Evolutionary conservation across 108 stramenopile genomes (phyloP).

Genomic region (Nitzschia sp.): DNA sequence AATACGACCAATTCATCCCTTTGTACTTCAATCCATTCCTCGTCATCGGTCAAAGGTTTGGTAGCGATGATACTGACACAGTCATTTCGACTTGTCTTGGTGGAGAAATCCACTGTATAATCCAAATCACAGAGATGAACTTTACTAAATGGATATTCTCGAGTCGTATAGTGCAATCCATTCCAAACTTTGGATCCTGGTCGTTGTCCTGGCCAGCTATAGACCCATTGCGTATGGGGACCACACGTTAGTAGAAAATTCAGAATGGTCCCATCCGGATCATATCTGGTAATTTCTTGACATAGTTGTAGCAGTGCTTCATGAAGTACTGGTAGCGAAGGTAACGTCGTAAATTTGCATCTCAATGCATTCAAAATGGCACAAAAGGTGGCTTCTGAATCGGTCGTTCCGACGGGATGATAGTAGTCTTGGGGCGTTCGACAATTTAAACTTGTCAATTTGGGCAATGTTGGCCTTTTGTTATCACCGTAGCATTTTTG

Average conservation of each 20-base stretch:
- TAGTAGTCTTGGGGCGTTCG: conserved; percentile 33
- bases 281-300: conserved; percentile 58
- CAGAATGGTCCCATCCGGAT: conserved; percentile 68
- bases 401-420: conserved; percentile 82
- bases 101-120: conserved; percentile 58
- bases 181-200: conserved; percentile 81
- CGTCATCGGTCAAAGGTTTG: conserved; percentile 75
- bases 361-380: conserved; percentile 77
- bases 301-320: conserved; percentile 51
- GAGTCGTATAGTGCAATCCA: conserved; percentile 77
- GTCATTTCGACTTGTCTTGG: conserved; percentile 51
- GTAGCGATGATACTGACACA: conserved; percentile 84
- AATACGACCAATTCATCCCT: conserved; percentile 69
- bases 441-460: not conserved
- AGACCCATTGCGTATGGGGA: conserved; percentile 64
- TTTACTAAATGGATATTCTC: conserved; percentile 53
- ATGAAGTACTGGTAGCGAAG: conserved; percentile 72
- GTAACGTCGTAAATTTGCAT: conserved; percentile 59
- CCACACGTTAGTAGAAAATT: conserved; percentile 82
- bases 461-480: not conserved
- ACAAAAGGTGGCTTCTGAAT: conserved; percentile 82
- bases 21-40: conserved; percentile 72
- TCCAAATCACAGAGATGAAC: conserved; percentile 51
- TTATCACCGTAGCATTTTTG: not conserved
- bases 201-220: conserved; percentile 75